Conservation (phyloP, 495 filamentous ascomycete genomes). For the Niebla homalea region DNA sequence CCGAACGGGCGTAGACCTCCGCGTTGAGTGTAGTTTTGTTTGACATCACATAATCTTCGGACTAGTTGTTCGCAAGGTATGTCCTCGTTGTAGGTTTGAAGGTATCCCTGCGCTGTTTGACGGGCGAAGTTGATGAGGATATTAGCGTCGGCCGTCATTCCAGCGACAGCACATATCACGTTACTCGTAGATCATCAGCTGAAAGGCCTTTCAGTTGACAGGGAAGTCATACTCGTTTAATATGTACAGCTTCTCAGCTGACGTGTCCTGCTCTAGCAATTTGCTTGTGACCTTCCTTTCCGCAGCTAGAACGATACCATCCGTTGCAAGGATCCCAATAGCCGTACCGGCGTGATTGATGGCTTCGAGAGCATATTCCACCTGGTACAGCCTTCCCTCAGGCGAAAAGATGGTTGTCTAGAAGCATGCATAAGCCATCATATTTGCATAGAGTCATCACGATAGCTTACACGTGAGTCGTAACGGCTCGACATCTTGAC, state of each 20-base stretch:
- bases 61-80: constrained; percentile 99
- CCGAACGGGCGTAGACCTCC: constrained; percentile 95
- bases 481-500: constrained; percentile 87
- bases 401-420: constrained; percentile 99
- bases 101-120: constrained; percentile 89
- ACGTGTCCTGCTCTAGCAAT: constrained; percentile 97
- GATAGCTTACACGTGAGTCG: constrained; percentile 68
- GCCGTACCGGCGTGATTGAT: constrained; percentile 97
- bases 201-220: neutral
- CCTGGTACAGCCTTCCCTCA: constrained; percentile 95
- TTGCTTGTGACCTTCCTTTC: constrained; percentile 99
- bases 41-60: constrained; percentile 89
- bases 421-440: constrained; percentile 26
- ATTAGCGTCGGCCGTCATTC: constrained; percentile 98
- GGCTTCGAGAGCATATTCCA: constrained; percentile 97
- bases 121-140: constrained; percentile 99
- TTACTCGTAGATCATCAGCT: constrained; percentile 48
- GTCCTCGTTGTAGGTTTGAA: constrained; percentile 98
- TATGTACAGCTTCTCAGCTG: constrained; percentile 98
- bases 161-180: constrained; percentile 98
- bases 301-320: constrained; percentile 97
- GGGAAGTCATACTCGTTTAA: constrained; percentile 74
- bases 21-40: constrained; percentile 99
- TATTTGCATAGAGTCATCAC: constrained; percentile 9
- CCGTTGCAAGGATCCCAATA: constrained; percentile 87